These are phyloP conservation scores for Taiwanofungus camphoratus DNA, from an alignment of 1,284 basidiomycete species.

Conservation along the genomic window DNA sequence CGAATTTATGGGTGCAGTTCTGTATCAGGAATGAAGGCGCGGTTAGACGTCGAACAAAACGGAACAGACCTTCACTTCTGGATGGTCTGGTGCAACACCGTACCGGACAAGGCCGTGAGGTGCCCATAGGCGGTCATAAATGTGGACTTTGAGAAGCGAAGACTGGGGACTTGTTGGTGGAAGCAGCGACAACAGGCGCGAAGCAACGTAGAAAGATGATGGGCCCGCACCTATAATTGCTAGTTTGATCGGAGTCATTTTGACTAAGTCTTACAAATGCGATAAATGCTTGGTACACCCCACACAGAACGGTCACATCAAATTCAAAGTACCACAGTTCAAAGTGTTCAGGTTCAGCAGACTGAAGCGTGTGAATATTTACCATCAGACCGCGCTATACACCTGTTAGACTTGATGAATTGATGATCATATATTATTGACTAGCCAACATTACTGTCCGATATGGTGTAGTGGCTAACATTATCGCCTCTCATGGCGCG, in stretches of 20 bases:
- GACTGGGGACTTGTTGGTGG: constrained; percentile 36
- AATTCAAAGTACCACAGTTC: too few relatives aligned
- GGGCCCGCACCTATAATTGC: constrained; percentile 89
- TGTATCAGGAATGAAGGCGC: constrained; percentile 29
- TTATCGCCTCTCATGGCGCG: not conserved
- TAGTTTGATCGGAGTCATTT: constrained; percentile 45
- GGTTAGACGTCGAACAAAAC: too few relatives aligned
- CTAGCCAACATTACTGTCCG: not conserved
- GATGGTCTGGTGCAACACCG: constrained; percentile 98
- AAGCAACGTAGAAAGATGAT: constrained; percentile 93
- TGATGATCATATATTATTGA: too few relatives aligned
- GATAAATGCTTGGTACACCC: too few relatives aligned
- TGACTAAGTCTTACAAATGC: not conserved
- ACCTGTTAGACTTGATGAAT: too few relatives aligned
- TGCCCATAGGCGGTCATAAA: constrained; percentile 92
- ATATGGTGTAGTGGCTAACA: not conserved
- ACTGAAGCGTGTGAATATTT: too few relatives aligned
- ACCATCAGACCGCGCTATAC: too few relatives aligned
- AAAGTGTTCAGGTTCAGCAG: too few relatives aligned
- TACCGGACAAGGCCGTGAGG: constrained; percentile 95
- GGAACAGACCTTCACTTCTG: constrained; percentile 86
- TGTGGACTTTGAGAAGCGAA: constrained; percentile 61
- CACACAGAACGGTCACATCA: too few relatives aligned
- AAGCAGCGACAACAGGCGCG: constrained; percentile 66
- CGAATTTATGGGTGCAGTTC: constrained; percentile 98